Conservation (phyloP, 1,284 basidiomycete genomes). For the Anthracocystis panici-leucophaei region DNA sequence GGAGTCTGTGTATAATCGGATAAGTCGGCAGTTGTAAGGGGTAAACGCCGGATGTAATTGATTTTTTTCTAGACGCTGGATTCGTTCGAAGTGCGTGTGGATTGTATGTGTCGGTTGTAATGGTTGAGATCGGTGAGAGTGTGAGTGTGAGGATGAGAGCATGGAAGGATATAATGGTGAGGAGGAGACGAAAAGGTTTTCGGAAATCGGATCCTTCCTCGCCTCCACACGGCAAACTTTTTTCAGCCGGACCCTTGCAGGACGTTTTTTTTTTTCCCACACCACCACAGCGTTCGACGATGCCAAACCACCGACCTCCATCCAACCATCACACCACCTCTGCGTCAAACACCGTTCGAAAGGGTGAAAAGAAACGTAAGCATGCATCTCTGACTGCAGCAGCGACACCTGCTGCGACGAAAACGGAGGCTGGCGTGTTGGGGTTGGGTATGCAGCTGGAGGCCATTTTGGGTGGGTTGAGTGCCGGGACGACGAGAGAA, state of each 20-base stretch:
- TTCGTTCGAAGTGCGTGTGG: neutral
- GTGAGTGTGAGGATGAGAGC: neutral
- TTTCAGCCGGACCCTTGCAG: neutral
- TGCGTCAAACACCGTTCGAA: too few relatives aligned
- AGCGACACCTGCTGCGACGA: neutral
- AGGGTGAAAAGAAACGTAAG: conserved; percentile 13
- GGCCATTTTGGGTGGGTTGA: conserved; percentile 4
- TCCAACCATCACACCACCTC: neutral
- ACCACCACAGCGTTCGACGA: too few relatives aligned
- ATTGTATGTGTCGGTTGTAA: neutral
- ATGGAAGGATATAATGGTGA: neutral
- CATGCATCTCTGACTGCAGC: neutral
- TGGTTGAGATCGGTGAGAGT: neutral
- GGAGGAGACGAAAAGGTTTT: neutral
- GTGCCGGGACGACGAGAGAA: neutral
- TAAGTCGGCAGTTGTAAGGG: conserved; percentile 27
- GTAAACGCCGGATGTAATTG: neutral
- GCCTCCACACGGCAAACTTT: conserved; percentile 7
- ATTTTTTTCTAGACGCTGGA: neutral
- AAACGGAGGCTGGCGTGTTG: neutral
- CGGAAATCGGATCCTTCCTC: conserved; percentile 5
- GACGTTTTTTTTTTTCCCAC: neutral
- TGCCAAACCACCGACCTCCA: neutral
- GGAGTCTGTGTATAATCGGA: conserved; percentile 29
- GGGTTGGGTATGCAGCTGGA: conserved; percentile 10